Conservation (phyloP, 2,329 filamentous ascomycete species). For the Endothia cerciana region DNA sequence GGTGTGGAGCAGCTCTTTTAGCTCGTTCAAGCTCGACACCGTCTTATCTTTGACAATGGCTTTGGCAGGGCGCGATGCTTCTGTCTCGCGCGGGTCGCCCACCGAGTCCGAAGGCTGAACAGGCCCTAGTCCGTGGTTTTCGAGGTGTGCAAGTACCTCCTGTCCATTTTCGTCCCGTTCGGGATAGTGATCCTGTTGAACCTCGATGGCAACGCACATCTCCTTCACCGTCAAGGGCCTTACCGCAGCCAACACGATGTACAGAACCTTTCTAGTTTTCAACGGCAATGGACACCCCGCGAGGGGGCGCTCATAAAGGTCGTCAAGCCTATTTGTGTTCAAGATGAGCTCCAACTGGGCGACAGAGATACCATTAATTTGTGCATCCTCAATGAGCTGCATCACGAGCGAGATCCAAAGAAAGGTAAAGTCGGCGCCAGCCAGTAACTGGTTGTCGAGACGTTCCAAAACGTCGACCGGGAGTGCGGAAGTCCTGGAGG, state of each 20-base stretch:
- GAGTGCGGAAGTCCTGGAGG: background rate
- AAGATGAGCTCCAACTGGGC: background rate
- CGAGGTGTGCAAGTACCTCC: background rate
- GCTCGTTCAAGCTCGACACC: background rate
- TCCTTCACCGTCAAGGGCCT: constrained; percentile 1
- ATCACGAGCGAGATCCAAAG: constrained; percentile 5
- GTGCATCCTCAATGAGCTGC: constrained; percentile 1
- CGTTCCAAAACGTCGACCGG: background rate
- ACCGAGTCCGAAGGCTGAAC: background rate
- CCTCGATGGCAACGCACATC: background rate
- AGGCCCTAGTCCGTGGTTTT: background rate
- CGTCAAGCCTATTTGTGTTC: background rate
- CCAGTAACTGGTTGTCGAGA: background rate
- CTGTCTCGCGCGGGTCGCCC: background rate
- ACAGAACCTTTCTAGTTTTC: background rate
- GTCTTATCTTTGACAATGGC: constrained; percentile 4
- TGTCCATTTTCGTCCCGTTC: background rate
- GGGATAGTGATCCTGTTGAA: constrained; percentile 2
- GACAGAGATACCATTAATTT: background rate
- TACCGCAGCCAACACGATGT: background rate
- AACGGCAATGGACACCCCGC: background rate
- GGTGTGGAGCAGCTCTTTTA: background rate
- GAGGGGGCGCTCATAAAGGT: background rate
- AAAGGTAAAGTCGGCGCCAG: constrained; percentile 3
- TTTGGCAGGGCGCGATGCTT: background rate